A percentile compares a stretch with the other conserved stretches of the same genome.
phyloP scores from a whole-genome alignment of 495 filamentous ascomycete species.

The Neurospora pannonica region DNA sequence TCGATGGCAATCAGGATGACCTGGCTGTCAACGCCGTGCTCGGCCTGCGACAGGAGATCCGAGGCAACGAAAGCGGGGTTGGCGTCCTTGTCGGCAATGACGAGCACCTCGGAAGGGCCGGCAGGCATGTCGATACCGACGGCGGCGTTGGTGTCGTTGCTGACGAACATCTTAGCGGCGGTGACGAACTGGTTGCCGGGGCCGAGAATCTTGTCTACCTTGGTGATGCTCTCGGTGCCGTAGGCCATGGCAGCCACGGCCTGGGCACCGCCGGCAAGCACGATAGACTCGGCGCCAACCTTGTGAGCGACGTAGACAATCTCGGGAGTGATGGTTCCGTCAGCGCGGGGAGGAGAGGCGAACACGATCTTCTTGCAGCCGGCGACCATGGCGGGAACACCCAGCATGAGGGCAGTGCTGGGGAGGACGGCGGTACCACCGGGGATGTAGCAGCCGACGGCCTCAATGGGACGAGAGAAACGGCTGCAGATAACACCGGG shows the following conservation, averaged over 20 bases:
- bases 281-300: slow-evolving; percentile 88
- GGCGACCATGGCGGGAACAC: slow-evolving; percentile 93
- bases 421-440: slow-evolving; percentile 94
- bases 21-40: slow-evolving; percentile 92
- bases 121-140: slow-evolving; percentile 99
- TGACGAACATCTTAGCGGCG: slow-evolving; percentile 93
- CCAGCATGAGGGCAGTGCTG: slow-evolving; percentile 93
- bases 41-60: slow-evolving; percentile 89
- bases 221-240: slow-evolving; percentile 73
- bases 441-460: slow-evolving; percentile 89
- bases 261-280: slow-evolving; percentile 90
- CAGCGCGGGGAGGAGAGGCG: slow-evolving; percentile 80
- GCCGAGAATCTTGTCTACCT: slow-evolving; percentile 98
- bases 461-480: slow-evolving; percentile 85
- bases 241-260: slow-evolving; percentile 87
- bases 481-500: slow-evolving; percentile 90
- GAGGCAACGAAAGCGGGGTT: slow-evolving; percentile 94
- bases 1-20: slow-evolving; percentile 86
- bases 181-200: slow-evolving; percentile 99
- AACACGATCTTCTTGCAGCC: slow-evolving; percentile 94
- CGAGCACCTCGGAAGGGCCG: slow-evolving; percentile 90
- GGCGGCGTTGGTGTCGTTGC: slow-evolving; percentile 88
- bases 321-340: slow-evolving; percentile 88
- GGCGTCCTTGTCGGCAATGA: slow-evolving; percentile 82
- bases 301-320: slow-evolving; percentile 98